A percentile compares a stretch with the other conserved stretches of the same genome.
phyloP scores from a whole-genome alignment of 2,329 filamentous ascomycete species.

The Fusarium concolor region DNA sequence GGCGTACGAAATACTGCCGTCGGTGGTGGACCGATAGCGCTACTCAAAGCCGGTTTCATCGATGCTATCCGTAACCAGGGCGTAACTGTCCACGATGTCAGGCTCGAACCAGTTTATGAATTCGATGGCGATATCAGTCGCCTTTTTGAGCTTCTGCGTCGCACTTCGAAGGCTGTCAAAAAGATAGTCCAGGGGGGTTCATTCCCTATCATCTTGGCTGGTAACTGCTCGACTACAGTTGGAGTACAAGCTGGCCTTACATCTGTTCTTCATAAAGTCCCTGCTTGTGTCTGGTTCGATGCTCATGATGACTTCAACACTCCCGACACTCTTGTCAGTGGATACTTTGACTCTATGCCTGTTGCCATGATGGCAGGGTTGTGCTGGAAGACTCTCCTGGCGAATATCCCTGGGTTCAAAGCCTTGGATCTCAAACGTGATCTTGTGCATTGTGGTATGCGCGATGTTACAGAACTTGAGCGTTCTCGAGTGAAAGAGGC shows the following conservation, averaged over 20 bases:
- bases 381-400: constrained; percentile 42
- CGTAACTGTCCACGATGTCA: not conserved
- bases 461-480: constrained; percentile 14
- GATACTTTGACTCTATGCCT: constrained; percentile 47
- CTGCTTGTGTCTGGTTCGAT: constrained; percentile 56
- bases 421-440: constrained; percentile 15
- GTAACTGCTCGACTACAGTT: constrained; percentile 10
- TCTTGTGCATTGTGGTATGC: constrained; percentile 10
- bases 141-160: constrained; percentile 7
- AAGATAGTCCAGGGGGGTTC: not conserved
- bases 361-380: constrained; percentile 44
- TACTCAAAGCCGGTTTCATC: constrained; percentile 2
- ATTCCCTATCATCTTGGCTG: constrained; percentile 10
- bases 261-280: constrained; percentile 21
- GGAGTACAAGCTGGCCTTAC: constrained; percentile 48
- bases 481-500: constrained; percentile 42
- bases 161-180: not conserved
- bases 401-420: constrained; percentile 39
- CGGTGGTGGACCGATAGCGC: not conserved
- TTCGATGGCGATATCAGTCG: constrained; percentile 15
- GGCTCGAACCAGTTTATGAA: not conserved
- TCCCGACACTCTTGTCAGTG: constrained; percentile 40
- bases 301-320: constrained; percentile 57
- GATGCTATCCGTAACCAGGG: constrained; percentile 4
- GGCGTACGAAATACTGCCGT: not conserved